A percentile compares a stretch with the other conserved stretches of the same genome.
These are phyloP conservation scores for Backusella parvicylindrica DNA, from an alignment of 192 early-diverging fungal genomes.

Conservation along the genomic window DNA sequence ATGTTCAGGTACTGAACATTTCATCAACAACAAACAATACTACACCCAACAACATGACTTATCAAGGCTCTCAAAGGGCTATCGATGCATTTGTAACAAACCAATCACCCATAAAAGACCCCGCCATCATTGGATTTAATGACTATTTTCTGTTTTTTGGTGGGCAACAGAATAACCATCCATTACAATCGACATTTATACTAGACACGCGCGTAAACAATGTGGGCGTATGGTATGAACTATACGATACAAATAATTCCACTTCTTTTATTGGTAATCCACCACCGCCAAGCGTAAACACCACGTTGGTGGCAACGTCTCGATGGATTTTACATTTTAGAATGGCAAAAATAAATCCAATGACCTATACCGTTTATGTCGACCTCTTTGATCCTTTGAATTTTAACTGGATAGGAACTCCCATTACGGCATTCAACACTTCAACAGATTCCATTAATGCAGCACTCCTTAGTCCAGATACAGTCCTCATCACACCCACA, in stretches of 20 bases:
- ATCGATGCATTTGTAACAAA: background rate
- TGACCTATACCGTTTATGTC: background rate
- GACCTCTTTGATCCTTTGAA: constrained; percentile 1
- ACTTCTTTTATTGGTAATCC: background rate
- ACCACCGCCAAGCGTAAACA: background rate
- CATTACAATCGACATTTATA: background rate
- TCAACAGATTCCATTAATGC: background rate
- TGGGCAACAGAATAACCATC: background rate
- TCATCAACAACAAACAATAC: background rate
- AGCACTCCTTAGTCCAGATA: background rate
- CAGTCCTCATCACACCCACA: background rate
- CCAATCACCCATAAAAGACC: background rate
- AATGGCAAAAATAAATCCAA: background rate
- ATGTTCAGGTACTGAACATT: background rate
- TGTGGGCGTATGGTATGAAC: background rate
- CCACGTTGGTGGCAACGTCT: background rate
- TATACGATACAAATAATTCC: background rate
- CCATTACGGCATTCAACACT: background rate
- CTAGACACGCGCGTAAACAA: background rate
- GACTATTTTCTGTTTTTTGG: background rate
- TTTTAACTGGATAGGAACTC: background rate
- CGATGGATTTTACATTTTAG: background rate
- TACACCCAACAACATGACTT: background rate
- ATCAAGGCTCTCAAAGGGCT: background rate
- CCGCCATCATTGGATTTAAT: background rate